Evolutionary conservation across 495 filamentous ascomycete genomes (phyloP).

Genomic region (Hypoxylon lienhwacheense): DNA sequence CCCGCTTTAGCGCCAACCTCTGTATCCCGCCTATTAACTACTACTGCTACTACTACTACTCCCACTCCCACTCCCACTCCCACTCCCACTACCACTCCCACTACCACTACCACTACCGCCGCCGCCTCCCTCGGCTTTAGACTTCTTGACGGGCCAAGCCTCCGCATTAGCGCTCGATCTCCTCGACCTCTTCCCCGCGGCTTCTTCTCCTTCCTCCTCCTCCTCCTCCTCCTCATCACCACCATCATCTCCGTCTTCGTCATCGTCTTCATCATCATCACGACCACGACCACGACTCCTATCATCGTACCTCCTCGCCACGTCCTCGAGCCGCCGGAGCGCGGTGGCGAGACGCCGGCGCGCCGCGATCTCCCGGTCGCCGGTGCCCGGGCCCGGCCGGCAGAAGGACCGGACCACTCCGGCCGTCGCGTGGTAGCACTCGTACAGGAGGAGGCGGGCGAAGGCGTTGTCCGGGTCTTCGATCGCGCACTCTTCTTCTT

Average conservation of each 20-base stretch:
- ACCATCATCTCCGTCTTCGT: too few species aligned
- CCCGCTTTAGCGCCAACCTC: background rate
- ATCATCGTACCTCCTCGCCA: too few species aligned
- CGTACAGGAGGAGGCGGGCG: constrained; percentile 50
- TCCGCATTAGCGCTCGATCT: constrained; percentile 35
- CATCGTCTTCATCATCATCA: too few species aligned
- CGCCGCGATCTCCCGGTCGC: constrained; percentile 49
- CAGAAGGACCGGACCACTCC: constrained; percentile 53
- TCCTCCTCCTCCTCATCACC: too few species aligned
- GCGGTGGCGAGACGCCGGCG: constrained; percentile 47
- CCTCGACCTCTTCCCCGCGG: constrained; percentile 31
- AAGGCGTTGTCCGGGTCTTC: constrained; percentile 41
- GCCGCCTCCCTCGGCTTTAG: constrained; percentile 15
- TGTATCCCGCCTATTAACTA: background rate
- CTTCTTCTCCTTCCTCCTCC: constrained; percentile 36
- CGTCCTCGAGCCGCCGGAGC: constrained; percentile 42
- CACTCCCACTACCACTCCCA: too few species aligned
- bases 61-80: background rate
- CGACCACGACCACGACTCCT: too few species aligned
- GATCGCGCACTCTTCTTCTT: too few species aligned
- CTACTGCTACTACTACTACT: background rate
- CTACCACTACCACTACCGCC: background rate
- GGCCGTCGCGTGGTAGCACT: constrained; percentile 51
- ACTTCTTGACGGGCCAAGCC: constrained; percentile 36
- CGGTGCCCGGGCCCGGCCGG: constrained; percentile 47